A percentile compares a stretch with the other conserved stretches of the same genome.
Evolutionary conservation across 176 grass and related monocot species (phyloP).

Genomic region (Chrysopogon serrulatus): DNA sequence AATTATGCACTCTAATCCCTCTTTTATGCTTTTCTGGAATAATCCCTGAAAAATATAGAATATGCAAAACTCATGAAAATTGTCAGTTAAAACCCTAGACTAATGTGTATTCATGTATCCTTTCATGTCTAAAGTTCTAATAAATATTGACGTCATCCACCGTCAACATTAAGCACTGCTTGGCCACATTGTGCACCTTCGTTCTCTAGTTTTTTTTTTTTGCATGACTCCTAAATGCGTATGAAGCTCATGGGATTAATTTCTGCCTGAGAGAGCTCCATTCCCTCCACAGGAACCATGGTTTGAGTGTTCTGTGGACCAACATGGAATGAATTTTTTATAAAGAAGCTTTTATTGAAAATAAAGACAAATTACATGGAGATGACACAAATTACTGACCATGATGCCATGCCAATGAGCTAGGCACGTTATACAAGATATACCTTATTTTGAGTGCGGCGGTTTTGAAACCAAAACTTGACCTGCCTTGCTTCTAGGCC

Average conservation of each 20-base stretch:
- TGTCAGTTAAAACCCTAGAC: no score
- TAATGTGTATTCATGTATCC: no score
- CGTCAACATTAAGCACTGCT: background rate
- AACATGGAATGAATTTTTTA: background rate
- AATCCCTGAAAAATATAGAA: no score
- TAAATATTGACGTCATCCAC: no score
- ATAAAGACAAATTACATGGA: background rate
- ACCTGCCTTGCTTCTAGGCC: background rate
- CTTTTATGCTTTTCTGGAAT: no score
- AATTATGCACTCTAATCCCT: no score
- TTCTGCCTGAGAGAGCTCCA: no score
- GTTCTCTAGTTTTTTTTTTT: background rate
- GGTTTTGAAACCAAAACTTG: constrained; percentile 43
- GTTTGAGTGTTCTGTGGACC: background rate
- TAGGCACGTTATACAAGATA: background rate
- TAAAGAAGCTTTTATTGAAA: background rate
- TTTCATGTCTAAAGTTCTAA: no score
- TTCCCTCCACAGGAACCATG: background rate
- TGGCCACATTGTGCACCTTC: background rate
- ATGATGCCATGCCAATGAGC: background rate
- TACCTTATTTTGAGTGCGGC: constrained; percentile 1
- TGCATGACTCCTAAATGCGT: background rate
- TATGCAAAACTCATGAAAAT: no score
- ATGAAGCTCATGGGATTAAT: background rate
- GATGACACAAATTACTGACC: background rate